Conservation (phyloP, 495 filamentous ascomycete species). For the Tetracladium marchalianum region DNA sequence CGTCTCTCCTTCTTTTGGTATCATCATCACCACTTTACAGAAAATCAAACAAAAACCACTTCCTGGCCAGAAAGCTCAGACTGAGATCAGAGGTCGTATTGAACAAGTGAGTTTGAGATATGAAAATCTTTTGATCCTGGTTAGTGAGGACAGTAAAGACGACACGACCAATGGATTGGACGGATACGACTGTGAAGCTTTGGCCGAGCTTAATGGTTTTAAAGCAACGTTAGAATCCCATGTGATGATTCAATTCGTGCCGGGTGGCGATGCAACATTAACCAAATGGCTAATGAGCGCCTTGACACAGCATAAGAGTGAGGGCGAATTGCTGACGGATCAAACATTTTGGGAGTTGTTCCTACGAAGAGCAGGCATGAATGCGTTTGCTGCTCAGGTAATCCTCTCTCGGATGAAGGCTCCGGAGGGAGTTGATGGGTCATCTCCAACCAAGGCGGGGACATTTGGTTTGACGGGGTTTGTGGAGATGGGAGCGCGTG, state of each 20-base stretch:
- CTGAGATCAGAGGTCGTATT: conserved; percentile 48
- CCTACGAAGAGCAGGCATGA: conserved; percentile 62
- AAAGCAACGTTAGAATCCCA: conserved; percentile 28
- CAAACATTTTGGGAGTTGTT: conserved; percentile 69
- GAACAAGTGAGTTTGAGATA: conserved; percentile 46
- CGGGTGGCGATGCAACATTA: conserved; percentile 46
- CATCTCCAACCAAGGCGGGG: conserved; percentile 12
- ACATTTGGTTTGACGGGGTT: conserved; percentile 43
- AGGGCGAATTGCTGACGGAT: conserved; percentile 20
- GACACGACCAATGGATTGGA: conserved; percentile 26
- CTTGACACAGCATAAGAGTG: conserved; percentile 5
- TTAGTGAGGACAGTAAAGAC: conserved; percentile 42
- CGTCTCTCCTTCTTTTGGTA: conserved; percentile 57
- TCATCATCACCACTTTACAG: conserved; percentile 63
- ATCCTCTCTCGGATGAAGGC: conserved; percentile 44
- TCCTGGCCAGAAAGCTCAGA: conserved; percentile 45
- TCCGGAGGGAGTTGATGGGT: conserved; percentile 14
- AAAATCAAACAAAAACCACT: conserved; percentile 62
- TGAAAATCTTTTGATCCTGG: conserved; percentile 60
- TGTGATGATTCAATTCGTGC: conserved; percentile 40
- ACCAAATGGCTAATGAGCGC: conserved; percentile 39
- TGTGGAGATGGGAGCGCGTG: conserved; percentile 41
- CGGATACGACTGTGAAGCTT: conserved; percentile 38
- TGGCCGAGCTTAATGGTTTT: conserved; percentile 47
- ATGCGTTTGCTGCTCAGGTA: conserved; percentile 70